Percentiles rank a stretch among this genome's conserved stretches.
Evolutionary conservation across 2,329 filamentous ascomycete species (phyloP).

Genomic region (Colletotrichum falcatum): DNA sequence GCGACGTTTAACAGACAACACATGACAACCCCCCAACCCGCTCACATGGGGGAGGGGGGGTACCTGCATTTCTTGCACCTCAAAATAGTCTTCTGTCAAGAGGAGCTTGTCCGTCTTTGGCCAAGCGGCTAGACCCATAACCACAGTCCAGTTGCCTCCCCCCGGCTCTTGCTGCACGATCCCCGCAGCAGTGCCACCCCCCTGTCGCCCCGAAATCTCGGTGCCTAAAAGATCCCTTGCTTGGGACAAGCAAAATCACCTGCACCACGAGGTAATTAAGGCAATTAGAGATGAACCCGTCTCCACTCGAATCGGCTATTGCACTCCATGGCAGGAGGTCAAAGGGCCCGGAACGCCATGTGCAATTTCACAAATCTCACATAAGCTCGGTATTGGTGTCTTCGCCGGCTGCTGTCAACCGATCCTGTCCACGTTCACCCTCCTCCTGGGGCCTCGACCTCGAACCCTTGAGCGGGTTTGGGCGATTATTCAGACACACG

Average conservation of each 20-base stretch:
- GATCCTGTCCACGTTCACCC: not conserved
- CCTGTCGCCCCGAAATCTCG: conserved; percentile 1
- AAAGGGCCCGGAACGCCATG: not conserved
- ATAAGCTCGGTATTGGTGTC: not conserved
- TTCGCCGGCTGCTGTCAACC: too few species aligned
- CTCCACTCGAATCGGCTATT: not conserved
- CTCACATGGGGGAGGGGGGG: not conserved
- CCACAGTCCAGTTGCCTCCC: not conserved
- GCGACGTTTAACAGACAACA: not conserved
- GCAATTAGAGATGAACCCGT: not conserved
- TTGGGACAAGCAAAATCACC: not conserved
- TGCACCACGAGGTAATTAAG: not conserved
- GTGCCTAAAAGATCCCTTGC: not conserved
- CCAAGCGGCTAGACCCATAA: not conserved
- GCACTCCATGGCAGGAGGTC: not conserved
- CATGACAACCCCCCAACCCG: not conserved
- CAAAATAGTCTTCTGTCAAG: not conserved
- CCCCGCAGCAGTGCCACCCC: not conserved
- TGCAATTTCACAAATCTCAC: not conserved
- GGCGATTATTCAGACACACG: conserved; percentile 36
- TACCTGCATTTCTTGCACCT: not conserved
- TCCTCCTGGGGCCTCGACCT: not conserved
- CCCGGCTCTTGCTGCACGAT: not conserved
- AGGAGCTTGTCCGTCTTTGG: not conserved
- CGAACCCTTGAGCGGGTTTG: conserved; percentile 1